Evolutionary conservation across 805 yeast species (phyloP).

Genomic region (Ogataea polymorpha): DNA sequence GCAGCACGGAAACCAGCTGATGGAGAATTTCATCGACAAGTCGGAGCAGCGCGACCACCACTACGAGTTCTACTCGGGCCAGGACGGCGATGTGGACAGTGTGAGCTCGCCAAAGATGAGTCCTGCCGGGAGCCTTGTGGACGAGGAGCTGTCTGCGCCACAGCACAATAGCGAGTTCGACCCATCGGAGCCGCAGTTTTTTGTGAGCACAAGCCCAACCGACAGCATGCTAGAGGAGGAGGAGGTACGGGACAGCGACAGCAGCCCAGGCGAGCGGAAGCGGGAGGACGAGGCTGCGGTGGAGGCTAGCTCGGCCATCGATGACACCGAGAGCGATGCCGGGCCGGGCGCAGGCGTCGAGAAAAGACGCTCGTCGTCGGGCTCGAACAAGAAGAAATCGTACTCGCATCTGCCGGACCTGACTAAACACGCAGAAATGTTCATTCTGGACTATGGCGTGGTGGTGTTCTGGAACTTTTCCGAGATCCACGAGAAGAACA

Average conservation of each 20-base stretch:
- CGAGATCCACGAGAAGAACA: conserved; percentile 87
- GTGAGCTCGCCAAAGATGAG: conserved; percentile 22
- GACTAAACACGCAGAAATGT: conserved; percentile 78
- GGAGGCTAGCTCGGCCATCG: conserved; percentile 6
- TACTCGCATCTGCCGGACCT: conserved; percentile 38
- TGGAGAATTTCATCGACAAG: conserved; percentile 76
- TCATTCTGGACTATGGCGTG: conserved; percentile 87
- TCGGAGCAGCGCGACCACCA: conserved; percentile 89
- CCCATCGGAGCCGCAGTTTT: conserved; percentile 91
- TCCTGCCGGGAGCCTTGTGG: conserved; percentile 19
- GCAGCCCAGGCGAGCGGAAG: not conserved
- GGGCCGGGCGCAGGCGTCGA: not conserved
- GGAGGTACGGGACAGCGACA: conserved; percentile 8
- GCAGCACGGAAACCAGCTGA: conserved; percentile 40
- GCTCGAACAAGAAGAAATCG: conserved; percentile 15
- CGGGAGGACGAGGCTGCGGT: not conserved
- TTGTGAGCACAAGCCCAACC: conserved; percentile 46
- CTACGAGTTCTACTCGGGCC: conserved; percentile 85
- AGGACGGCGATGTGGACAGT: conserved; percentile 41
- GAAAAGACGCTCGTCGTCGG: conserved; percentile 14
- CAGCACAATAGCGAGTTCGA: conserved; percentile 57
- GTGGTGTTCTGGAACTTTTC: conserved; percentile 98
- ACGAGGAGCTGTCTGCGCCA: conserved; percentile 31
- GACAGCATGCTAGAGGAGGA: conserved; percentile 29
- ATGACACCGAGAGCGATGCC: conserved; percentile 7